Conservation (phyloP, 352 stramenopile genomes). For the Globisporangium carolinianum region DNA sequence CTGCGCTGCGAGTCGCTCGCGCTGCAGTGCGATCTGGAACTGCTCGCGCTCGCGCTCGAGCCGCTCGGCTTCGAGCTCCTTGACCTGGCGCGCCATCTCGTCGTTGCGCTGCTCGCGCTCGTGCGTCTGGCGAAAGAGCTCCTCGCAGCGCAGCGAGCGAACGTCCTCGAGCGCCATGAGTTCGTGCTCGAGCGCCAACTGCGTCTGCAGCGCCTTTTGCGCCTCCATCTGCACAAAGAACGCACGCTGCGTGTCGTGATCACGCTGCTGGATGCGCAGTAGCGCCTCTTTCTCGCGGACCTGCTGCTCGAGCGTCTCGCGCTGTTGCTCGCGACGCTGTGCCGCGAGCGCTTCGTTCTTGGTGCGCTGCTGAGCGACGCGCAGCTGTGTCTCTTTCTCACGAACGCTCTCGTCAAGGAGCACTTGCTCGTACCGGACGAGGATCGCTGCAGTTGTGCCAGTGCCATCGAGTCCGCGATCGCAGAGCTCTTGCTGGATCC, state of each 20-base stretch:
- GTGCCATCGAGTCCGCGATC: constrained; percentile 60
- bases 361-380: constrained; percentile 9
- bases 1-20: constrained; percentile 33
- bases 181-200: constrained; percentile 33
- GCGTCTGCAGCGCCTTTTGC: constrained; percentile 32
- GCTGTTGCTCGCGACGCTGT: constrained; percentile 18
- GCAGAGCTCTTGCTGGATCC: constrained; percentile 79
- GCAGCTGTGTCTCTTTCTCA: neutral
- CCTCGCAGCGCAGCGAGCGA: constrained; percentile 39
- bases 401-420: constrained; percentile 26
- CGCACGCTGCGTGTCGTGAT: constrained; percentile 30
- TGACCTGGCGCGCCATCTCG: constrained; percentile 32
- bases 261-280: constrained; percentile 31
- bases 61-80: constrained; percentile 40
- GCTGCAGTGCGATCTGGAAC: constrained; percentile 41
- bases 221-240: constrained; percentile 64
- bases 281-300: constrained; percentile 27
- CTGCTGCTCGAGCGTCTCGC: constrained; percentile 29
- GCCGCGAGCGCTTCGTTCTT: constrained; percentile 28
- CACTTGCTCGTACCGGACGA: constrained; percentile 35
- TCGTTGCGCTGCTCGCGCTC: constrained; percentile 29
- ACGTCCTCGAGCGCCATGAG: constrained; percentile 54
- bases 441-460: constrained; percentile 32
- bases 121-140: constrained; percentile 18
- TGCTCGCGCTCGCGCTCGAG: constrained; percentile 33